phyloP scores from a whole-genome alignment of 768 basidiomycete genomes.

The Collybia sp. region DNA sequence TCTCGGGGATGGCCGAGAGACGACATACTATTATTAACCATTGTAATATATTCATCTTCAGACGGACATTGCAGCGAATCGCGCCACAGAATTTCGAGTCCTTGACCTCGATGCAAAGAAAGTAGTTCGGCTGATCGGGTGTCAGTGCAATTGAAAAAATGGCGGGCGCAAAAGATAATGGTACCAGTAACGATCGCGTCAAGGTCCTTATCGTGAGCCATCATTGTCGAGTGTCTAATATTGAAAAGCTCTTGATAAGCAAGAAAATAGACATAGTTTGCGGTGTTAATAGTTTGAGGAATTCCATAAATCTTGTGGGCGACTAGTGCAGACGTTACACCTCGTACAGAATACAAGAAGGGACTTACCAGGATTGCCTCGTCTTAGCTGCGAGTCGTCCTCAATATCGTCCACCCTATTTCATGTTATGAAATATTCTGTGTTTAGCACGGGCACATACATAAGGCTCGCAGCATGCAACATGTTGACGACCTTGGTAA shows the following conservation, averaged over 20 bases:
- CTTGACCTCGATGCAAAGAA: conserved; percentile 92
- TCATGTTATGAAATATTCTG: not conserved
- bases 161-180: conserved; percentile 8
- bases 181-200: conserved; percentile 74
- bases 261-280: conserved; percentile 95
- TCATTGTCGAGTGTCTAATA: conserved; percentile 31
- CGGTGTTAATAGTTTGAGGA: conserved; percentile 95
- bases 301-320: conserved; percentile 96
- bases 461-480: conserved; percentile 91
- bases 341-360: not conserved
- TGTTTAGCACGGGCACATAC: conserved; percentile 31
- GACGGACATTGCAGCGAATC: conserved; percentile 89
- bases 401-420: conserved; percentile 77
- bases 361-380: conserved; percentile 73
- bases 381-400: conserved; percentile 68
- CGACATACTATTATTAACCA: conserved; percentile 90
- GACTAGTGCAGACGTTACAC: conserved; percentile 36
- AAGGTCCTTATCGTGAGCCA: conserved; percentile 37
- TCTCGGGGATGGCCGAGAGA: not conserved
- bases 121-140: conserved; percentile 53
- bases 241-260: conserved; percentile 82
- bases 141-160: not conserved
- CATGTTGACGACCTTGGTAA: conserved; percentile 86
- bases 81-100: conserved; percentile 91
- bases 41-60: conserved; percentile 89